These are phyloP conservation scores for Solanum paucissectum DNA, from an alignment of 257 asterid species.

Conservation along the genomic window DNA sequence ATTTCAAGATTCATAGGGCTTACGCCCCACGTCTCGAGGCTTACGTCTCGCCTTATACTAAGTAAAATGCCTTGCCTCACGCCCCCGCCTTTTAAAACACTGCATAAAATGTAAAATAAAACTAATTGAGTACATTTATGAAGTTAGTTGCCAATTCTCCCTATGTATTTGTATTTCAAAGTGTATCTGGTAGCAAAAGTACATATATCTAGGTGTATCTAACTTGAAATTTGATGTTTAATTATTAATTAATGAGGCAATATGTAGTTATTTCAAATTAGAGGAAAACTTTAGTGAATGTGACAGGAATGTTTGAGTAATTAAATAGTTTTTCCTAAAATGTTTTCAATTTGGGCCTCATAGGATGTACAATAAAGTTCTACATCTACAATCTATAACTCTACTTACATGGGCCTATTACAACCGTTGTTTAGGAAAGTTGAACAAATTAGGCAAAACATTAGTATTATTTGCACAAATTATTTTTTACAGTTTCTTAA, in stretches of 20 bases:
- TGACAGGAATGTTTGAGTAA: background rate
- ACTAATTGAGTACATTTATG: background rate
- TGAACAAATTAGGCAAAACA: background rate
- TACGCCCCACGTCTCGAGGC: too few relatives aligned
- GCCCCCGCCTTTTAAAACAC: too few relatives aligned
- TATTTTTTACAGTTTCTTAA: background rate
- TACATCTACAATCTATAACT: background rate
- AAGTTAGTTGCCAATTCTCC: background rate
- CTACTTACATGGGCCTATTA: background rate
- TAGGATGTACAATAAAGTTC: too few relatives aligned
- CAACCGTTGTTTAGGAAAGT: background rate
- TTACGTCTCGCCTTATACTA: too few relatives aligned
- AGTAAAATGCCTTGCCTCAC: too few relatives aligned
- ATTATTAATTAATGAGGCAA: too few relatives aligned
- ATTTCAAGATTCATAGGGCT: too few relatives aligned
- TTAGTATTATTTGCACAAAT: background rate
- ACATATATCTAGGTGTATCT: background rate
- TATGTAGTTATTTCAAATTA: too few relatives aligned
- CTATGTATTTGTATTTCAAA: too few relatives aligned
- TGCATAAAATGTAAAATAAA: background rate
- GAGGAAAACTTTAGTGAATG: too few relatives aligned
- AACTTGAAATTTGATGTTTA: too few relatives aligned
- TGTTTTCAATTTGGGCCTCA: background rate
- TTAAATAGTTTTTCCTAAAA: background rate
- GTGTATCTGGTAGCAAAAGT: too few relatives aligned